These are phyloP conservation scores for Sequoiadendron giganteum DNA, from an alignment of 75 land plant species.

Conservation along the genomic window DNA sequence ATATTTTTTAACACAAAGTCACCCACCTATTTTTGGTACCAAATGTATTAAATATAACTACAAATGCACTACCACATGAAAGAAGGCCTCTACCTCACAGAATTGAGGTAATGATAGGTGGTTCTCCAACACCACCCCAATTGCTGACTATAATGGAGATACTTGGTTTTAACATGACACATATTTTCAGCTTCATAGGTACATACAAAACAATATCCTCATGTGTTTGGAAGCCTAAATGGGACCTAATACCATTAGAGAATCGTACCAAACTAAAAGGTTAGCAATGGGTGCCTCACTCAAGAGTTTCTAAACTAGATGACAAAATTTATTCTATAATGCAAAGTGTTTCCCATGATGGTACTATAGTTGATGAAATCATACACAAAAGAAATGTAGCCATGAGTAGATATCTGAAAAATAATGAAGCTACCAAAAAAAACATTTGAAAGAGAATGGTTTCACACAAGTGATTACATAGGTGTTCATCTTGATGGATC, in stretches of 20 bases:
- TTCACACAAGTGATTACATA: slow-evolving; percentile 68
- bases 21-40: no score
- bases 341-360: slow-evolving; percentile 64
- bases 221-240: slow-evolving; percentile 75
- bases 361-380: slow-evolving; percentile 62
- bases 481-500: slow-evolving; percentile 72
- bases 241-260: slow-evolving; percentile 52
- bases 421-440: slow-evolving; percentile 49
- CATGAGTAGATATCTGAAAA: slow-evolving; percentile 76
- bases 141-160: no score
- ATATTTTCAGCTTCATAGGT: no score
- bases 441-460: no score
- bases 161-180: no score
- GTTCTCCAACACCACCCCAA: no score
- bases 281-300: slow-evolving; percentile 57
- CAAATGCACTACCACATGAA: no score
- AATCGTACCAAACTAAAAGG: no score
- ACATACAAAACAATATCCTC: slow-evolving; percentile 66
- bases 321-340: slow-evolving; percentile 52
- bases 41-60: no score
- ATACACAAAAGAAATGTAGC: slow-evolving; percentile 66
- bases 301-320: slow-evolving; percentile 59
- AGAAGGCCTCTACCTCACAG: no score
- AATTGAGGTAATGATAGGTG: no score
- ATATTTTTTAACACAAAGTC: no score